Conservation (phyloP, 371 early-diverging fungal genomes). For the Mucor saturninus region DNA sequence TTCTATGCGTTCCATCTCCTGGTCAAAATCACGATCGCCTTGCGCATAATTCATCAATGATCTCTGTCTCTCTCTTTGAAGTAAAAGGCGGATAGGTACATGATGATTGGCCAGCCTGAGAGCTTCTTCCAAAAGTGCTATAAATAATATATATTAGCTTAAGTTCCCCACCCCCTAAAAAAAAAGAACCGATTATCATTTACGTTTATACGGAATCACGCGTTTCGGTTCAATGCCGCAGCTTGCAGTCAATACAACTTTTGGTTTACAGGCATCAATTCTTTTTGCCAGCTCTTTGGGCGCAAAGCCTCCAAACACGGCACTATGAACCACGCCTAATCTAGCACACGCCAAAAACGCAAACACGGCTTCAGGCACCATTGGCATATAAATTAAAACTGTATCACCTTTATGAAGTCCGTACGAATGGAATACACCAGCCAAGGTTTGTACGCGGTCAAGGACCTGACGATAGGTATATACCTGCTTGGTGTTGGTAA, state of each 20-base stretch:
- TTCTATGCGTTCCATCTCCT: constrained; percentile 53
- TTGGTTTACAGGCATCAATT: constrained; percentile 78
- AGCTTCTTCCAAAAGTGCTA: constrained; percentile 73
- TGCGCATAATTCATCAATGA: constrained; percentile 51
- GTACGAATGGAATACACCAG: constrained; percentile 74
- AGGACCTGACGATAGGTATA: constrained; percentile 79
- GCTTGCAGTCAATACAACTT: constrained; percentile 75
- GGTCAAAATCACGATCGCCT: constrained; percentile 69
- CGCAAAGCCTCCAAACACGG: constrained; percentile 81
- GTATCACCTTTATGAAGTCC: constrained; percentile 82
- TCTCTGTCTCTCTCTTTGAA: constrained; percentile 63
- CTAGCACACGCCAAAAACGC: constrained; percentile 92
- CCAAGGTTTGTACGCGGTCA: constrained; percentile 72
- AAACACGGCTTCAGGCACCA: constrained; percentile 88
- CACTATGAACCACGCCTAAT: constrained; percentile 87
- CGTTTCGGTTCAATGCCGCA: constrained; percentile 79
- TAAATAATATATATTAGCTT: background rate
- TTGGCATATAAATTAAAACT: constrained; percentile 90
- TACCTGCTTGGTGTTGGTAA: constrained; percentile 52
- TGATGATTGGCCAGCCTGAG: constrained; percentile 56
- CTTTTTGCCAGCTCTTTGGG: constrained; percentile 81
- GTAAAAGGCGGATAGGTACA: constrained; percentile 59
- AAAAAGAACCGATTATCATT: background rate
- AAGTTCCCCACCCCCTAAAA: too few relatives aligned
- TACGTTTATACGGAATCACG: constrained; percentile 70